Evolutionary conservation across 2,329 filamentous ascomycete genomes (phyloP), one percentile per base, ranked within the genome.

Genomic region (Xylaria sp.): DNA sequence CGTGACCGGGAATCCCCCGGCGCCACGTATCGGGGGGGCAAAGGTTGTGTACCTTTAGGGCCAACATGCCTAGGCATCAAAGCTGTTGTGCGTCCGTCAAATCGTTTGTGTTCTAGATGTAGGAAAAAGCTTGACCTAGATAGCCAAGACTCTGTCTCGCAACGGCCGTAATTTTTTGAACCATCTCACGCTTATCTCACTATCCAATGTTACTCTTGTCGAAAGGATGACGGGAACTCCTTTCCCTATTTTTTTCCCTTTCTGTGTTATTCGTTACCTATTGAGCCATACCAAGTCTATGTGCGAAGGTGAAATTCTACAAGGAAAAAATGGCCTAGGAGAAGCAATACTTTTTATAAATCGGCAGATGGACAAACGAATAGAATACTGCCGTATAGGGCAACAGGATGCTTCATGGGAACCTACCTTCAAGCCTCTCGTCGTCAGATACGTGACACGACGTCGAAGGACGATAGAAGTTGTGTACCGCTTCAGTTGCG

Each of bases 141-240:
- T 17, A 10, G 48, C 48, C 23, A 46, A 11, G 31, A 42, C 23
- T 28, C 28, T 57, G 42, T 59, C 67, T 65, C 9, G 31, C 48
- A 71, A 70, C 69, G 69, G 69, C 69, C 69, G 69, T 71, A 71
- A 71, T 54, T 40, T 38, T 38, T 48, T 20, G 26, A n/a, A 23
- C 23, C 15, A 59, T 38, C 28, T 9, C 23, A 13, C 40, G 13
- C n/a, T 28, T 20, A 46, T 44, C n/a, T 36, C 33, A 44, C 38
- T 48, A 15, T 49, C 26, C 6, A 48, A 31, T 4, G n/a, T 56
- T n/a, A 6, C n/a, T 31, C 23, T 26, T 40, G 23, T 31, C 20
- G 4, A 42, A n/a, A 4, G 5, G 20, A 40, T 13, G 4, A 40
- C 11, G 23, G 31, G 20, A 11, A 11, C 1, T 6, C 28, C 9